These are phyloP conservation scores for Microascus cirrosus DNA, from an alignment of 2,329 filamentous ascomycete species.

Conservation along the genomic window DNA sequence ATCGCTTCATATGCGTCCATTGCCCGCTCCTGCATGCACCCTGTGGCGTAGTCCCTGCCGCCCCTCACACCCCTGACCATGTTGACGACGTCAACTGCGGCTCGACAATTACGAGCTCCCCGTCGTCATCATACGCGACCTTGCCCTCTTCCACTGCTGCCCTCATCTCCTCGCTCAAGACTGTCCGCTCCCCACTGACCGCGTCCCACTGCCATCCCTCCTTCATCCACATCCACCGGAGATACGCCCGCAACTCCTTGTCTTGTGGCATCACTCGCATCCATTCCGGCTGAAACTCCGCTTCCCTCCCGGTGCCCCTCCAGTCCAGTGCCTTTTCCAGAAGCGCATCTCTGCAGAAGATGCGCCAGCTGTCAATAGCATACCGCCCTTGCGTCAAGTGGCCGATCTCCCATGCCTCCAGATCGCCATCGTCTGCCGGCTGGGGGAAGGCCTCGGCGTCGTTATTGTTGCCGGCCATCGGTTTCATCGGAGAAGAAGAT, in stretches of 20 bases:
- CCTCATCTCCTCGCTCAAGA: constrained; percentile 40
- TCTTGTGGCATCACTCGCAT: constrained; percentile 73
- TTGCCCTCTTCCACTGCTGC: constrained; percentile 45
- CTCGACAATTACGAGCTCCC: constrained; percentile 29
- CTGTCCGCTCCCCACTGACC: constrained; percentile 49
- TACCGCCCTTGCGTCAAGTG: constrained; percentile 77
- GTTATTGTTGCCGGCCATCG: background rate
- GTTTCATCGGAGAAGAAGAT: background rate
- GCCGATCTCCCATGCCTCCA: constrained; percentile 67
- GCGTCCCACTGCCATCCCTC: constrained; percentile 79
- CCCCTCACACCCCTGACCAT: background rate
- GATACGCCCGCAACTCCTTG: constrained; percentile 78
- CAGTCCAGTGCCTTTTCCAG: constrained; percentile 55
- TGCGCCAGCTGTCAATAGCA: constrained; percentile 81
- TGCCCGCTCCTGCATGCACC: background rate
- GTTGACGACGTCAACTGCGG: background rate
- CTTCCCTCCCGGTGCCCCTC: constrained; percentile 43
- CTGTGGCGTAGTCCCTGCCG: background rate
- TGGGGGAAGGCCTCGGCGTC: background rate
- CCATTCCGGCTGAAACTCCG: constrained; percentile 74
- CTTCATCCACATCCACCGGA: constrained; percentile 86
- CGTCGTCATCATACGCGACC: constrained; percentile 42
- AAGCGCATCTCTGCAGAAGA: constrained; percentile 77
- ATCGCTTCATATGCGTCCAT: background rate
- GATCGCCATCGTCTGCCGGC: constrained; percentile 6